Evolutionary conservation across 2,329 filamentous ascomycete genomes (phyloP).

Genomic region (Myriosclerotinia scirpicola): DNA sequence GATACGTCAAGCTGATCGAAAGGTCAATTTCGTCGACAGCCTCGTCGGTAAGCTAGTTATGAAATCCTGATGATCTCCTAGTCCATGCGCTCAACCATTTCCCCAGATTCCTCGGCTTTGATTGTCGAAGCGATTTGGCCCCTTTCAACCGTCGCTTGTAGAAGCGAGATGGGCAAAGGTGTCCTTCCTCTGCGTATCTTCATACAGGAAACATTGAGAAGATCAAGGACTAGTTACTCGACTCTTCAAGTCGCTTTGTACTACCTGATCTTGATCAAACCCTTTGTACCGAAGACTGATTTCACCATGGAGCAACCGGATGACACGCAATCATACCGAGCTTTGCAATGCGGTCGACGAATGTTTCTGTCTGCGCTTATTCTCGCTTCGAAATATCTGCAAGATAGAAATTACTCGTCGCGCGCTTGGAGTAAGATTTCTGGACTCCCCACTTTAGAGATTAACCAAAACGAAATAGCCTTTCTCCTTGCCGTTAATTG

Average conservation of each 20-base stretch:
- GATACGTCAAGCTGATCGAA: conserved; percentile 84
- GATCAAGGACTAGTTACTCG: conserved; percentile 95
- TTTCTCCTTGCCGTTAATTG: conserved; percentile 89
- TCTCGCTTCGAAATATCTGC: conserved; percentile 94
- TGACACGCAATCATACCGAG: conserved; percentile 69
- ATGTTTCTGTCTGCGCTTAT: conserved; percentile 97
- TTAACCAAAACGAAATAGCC: conserved; percentile 94
- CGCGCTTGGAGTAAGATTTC: conserved; percentile 99
- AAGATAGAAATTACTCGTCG: conserved; percentile 96
- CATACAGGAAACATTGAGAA: conserved; percentile 93
- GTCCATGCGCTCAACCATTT: conserved; percentile 42
- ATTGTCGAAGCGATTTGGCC: conserved; percentile 99
- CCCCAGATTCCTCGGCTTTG: conserved; percentile 87
- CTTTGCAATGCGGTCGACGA: conserved; percentile 90
- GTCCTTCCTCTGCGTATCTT: conserved; percentile 91
- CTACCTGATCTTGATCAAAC: conserved; percentile 91
- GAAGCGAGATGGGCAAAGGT: conserved; percentile 70
- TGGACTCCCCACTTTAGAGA: conserved; percentile 87
- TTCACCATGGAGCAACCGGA: conserved; percentile 83
- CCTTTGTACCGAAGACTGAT: conserved; percentile 78
- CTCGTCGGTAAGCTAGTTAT: conserved; percentile 80
- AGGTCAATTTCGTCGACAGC: conserved; percentile 92
- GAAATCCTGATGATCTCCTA: conserved; percentile 35
- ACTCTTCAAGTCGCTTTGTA: conserved; percentile 96
- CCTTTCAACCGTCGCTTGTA: conserved; percentile 76